These are phyloP conservation scores for Plectosphaerella sp. DNA, from an alignment of 2,329 filamentous ascomycete species.

Conservation along the genomic window DNA sequence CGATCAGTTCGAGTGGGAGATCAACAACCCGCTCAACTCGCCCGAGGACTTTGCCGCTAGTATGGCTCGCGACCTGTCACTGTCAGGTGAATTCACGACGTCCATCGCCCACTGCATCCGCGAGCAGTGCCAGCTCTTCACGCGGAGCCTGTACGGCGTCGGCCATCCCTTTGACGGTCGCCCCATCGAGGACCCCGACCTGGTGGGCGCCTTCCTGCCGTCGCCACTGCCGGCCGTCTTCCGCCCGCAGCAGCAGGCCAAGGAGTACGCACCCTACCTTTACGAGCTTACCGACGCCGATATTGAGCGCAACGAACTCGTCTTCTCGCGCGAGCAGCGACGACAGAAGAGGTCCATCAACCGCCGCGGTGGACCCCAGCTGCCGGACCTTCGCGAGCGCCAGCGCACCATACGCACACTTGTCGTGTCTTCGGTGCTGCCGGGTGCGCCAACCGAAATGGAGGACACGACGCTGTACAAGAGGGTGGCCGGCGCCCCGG, in stretches of 20 bases:
- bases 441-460: slow-evolving; percentile 73
- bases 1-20: slow-evolving; percentile 98
- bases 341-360: slow-evolving; percentile 95
- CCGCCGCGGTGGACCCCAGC: slow-evolving; percentile 80
- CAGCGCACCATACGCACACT: slow-evolving; percentile 90
- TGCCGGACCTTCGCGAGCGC: slow-evolving; percentile 94
- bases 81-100: slow-evolving; percentile 93
- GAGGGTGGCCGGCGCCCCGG: slow-evolving; percentile 55
- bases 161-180: slow-evolving; percentile 94
- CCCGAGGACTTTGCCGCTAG: slow-evolving; percentile 89
- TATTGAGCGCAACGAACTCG: slow-evolving; percentile 84
- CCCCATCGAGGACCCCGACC: slow-evolving; percentile 86
- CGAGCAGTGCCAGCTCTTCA: slow-evolving; percentile 92
- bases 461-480: slow-evolving; percentile 89
- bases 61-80: slow-evolving; percentile 84
- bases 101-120: slow-evolving; percentile 97
- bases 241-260: slow-evolving; percentile 85
- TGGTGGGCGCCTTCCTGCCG: slow-evolving; percentile 78
- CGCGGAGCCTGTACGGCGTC: slow-evolving; percentile 85
- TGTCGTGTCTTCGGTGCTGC: slow-evolving; percentile 87
- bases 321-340: slow-evolving; percentile 88
- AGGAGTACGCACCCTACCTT: slow-evolving; percentile 88
- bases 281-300: slow-evolving; percentile 92
- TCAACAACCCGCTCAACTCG: slow-evolving; percentile 90
- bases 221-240: slow-evolving; percentile 81